These are phyloP conservation scores for Cladorrhinum sp. DNA, from an alignment of 2,329 filamentous ascomycete genomes.

Conservation along the genomic window DNA sequence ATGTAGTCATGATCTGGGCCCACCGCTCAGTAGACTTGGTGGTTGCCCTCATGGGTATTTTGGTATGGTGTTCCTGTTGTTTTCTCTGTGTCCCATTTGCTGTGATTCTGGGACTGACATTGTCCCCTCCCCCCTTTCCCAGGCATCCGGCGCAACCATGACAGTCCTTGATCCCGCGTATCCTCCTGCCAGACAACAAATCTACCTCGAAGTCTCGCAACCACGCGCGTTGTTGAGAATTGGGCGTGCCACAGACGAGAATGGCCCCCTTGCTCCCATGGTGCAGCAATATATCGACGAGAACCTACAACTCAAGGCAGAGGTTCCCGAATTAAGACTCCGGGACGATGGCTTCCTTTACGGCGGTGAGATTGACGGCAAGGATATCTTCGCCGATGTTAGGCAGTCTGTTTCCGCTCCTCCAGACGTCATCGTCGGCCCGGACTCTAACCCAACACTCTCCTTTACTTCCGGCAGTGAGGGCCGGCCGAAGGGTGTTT, in stretches of 20 bases:
- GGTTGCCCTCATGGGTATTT: constrained; percentile 72
- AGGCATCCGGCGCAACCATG: constrained; percentile 58
- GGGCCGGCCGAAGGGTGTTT: constrained; percentile 81
- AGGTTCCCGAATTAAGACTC: constrained; percentile 71
- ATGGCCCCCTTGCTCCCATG: constrained; percentile 48
- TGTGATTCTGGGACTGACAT: background rate
- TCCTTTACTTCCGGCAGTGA: constrained; percentile 62
- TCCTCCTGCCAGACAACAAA: constrained; percentile 74
- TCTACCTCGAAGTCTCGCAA: constrained; percentile 69
- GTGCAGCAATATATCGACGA: constrained; percentile 67
- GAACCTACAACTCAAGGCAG: constrained; percentile 68
- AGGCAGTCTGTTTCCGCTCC: constrained; percentile 50
- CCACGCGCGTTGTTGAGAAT: constrained; percentile 69
- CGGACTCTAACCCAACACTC: constrained; percentile 77
- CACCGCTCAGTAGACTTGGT: constrained; percentile 70
- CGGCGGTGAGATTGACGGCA: constrained; percentile 65
- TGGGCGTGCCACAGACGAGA: constrained; percentile 67
- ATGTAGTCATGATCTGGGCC: constrained; percentile 92
- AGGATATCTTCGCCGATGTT: constrained; percentile 62
- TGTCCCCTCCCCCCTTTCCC: constrained; percentile 16
- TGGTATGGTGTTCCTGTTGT: constrained; percentile 38
- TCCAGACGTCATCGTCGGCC: constrained; percentile 76
- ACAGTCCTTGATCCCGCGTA: constrained; percentile 77
- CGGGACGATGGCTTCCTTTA: constrained; percentile 66
- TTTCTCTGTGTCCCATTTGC: background rate